A percentile compares a stretch with the other conserved stretches of the same genome.
Conservation (phyloP, 441 rosid species). For the Populus hybrid region DNA sequence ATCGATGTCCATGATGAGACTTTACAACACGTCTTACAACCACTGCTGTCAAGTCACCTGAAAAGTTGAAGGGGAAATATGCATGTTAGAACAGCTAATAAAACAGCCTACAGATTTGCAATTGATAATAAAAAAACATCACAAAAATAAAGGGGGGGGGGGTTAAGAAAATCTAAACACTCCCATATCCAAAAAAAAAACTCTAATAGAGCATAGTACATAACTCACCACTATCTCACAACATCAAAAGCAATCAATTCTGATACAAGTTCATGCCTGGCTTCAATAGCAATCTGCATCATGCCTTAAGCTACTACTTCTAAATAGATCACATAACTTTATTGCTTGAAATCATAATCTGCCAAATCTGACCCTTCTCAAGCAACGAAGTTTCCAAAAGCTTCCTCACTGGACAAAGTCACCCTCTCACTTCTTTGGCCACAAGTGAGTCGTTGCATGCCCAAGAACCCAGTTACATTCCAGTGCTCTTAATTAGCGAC, state of each 20-base stretch:
- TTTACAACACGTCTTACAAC: constrained; percentile 1
- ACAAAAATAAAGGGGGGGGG: not conserved
- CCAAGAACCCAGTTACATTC: not conserved
- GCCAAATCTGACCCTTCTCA: not conserved
- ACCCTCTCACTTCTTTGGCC: not conserved
- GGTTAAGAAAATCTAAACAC: not conserved
- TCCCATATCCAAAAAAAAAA: too few relatives aligned
- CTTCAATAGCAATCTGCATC: not conserved
- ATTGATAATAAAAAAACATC: not conserved
- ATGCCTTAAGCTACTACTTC: not conserved
- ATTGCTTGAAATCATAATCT: not conserved
- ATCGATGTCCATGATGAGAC: constrained; percentile 64
- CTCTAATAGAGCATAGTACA: too few relatives aligned
- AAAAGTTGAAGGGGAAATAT: constrained; percentile 6
- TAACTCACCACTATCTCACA: too few relatives aligned
- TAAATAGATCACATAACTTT: not conserved
- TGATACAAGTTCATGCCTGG: too few relatives aligned
- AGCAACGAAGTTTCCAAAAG: not conserved
- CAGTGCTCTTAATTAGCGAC: not conserved
- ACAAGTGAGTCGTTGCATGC: not conserved
- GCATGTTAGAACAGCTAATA: not conserved
- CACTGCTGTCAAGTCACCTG: constrained; percentile 24
- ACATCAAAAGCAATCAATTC: too few relatives aligned
- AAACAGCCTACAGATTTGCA: constrained; percentile 3
- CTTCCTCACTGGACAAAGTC: too few relatives aligned